A percentile compares a stretch with the other conserved stretches of the same genome.
Evolutionary conservation across 495 filamentous ascomycete species (phyloP).

Genomic region (Parachaetomium inaequale): DNA sequence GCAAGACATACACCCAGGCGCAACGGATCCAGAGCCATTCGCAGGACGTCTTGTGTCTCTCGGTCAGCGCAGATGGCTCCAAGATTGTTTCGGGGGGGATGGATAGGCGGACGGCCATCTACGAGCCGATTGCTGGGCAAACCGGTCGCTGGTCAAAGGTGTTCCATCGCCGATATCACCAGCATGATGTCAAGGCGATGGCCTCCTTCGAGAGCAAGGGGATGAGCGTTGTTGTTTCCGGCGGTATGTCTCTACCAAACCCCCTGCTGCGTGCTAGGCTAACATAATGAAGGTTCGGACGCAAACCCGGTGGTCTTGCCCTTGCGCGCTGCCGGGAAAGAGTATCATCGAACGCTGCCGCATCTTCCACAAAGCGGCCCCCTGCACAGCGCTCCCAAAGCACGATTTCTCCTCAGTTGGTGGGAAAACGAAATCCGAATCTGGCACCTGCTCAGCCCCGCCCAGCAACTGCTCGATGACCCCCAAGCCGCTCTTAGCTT

Average conservation of each 20-base stretch:
- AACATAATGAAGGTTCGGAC: constrained; percentile 66
- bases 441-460: constrained; percentile 62
- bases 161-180: constrained; percentile 77
- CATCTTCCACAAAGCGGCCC: constrained; percentile 73
- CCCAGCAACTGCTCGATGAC: constrained; percentile 44
- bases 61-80: constrained; percentile 71
- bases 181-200: constrained; percentile 93
- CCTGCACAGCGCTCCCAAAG: constrained; percentile 63
- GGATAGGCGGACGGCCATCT: constrained; percentile 80
- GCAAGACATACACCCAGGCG: constrained; percentile 78
- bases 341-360: constrained; percentile 74
- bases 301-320: constrained; percentile 76
- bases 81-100: constrained; percentile 89
- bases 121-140: constrained; percentile 60
- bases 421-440: constrained; percentile 87
- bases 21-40: constrained; percentile 82
- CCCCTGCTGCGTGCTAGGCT: constrained; percentile 19
- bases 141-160: constrained; percentile 73
- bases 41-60: constrained; percentile 85
- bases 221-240: constrained; percentile 84
- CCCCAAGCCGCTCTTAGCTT: constrained; percentile 35
- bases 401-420: constrained; percentile 79
- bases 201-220: constrained; percentile 79
- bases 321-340: constrained; percentile 71
- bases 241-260: constrained; percentile 56